These are phyloP conservation scores for Hemisphaericaspora lyxosophila DNA, from an alignment of 1,139 yeast species.

Conservation along the genomic window DNA sequence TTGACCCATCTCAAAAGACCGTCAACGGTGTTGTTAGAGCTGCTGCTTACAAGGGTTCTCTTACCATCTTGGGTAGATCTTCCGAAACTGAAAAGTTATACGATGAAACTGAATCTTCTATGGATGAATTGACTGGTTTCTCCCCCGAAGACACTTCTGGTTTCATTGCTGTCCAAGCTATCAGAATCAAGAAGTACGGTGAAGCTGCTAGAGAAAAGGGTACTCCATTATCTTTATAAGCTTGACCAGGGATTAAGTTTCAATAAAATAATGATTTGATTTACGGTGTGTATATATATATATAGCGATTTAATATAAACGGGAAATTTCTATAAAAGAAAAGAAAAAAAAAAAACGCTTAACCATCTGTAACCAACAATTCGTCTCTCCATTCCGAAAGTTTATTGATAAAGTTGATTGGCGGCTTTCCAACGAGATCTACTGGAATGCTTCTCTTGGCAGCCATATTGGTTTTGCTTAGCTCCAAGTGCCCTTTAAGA, in stretches of 20 bases:
- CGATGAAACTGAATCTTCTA: slow-evolving; percentile 96
- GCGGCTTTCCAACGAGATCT: slow-evolving; percentile 23
- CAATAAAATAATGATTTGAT: not conserved
- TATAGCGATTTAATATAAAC: not conserved
- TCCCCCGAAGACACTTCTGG: slow-evolving; percentile 97
- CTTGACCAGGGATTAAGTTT: slow-evolving; percentile 11
- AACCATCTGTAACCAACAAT: too few relatives aligned
- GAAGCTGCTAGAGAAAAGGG: slow-evolving; percentile 87
- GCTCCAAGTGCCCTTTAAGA: slow-evolving; percentile 24
- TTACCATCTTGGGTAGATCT: slow-evolving; percentile 86
- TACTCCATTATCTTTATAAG: slow-evolving; percentile 39
- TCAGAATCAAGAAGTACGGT: slow-evolving; percentile 97
- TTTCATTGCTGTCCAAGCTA: slow-evolving; percentile 95
- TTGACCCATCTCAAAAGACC: slow-evolving; percentile 88
- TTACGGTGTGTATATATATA: slow-evolving; percentile 4
- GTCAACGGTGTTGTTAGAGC: slow-evolving; percentile 97
- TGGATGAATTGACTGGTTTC: slow-evolving; percentile 98
- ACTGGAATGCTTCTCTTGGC: slow-evolving; percentile 33
- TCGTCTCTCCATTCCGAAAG: slow-evolving; percentile 21
- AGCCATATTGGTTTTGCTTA: slow-evolving; percentile 26
- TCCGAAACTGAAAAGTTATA: slow-evolving; percentile 93
- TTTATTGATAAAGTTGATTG: slow-evolving; percentile 17
- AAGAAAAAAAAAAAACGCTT: too few relatives aligned
- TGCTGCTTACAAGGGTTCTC: slow-evolving; percentile 86
- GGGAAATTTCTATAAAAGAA: not conserved